These are phyloP conservation scores for Phaeosphaeriaceae sp. DNA, from an alignment of 2,329 filamentous ascomycete species.

Conservation along the genomic window DNA sequence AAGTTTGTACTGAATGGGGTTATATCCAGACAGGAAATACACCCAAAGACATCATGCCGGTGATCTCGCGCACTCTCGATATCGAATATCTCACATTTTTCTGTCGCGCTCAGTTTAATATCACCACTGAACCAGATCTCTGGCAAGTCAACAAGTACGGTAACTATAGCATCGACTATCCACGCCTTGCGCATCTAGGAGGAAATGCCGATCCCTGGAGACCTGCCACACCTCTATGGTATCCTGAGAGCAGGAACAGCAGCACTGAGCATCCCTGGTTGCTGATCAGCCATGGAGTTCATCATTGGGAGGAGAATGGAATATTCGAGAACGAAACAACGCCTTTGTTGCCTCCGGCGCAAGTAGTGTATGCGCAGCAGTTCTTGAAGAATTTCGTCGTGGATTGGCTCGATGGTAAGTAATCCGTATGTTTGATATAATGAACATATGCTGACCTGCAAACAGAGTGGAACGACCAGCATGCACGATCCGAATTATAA, in stretches of 20 bases:
- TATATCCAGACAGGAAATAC: slow-evolving; percentile 77
- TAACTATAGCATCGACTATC: slow-evolving; percentile 73
- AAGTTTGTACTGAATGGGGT: slow-evolving; percentile 68
- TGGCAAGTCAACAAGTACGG: slow-evolving; percentile 77
- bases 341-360: slow-evolving; percentile 61
- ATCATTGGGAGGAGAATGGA: slow-evolving; percentile 81
- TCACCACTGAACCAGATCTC: slow-evolving; percentile 67
- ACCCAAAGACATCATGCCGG: slow-evolving; percentile 66
- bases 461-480: slow-evolving; percentile 1
- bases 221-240: slow-evolving; percentile 72
- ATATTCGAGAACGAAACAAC: slow-evolving; percentile 69
- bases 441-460: background rate
- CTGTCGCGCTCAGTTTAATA: slow-evolving; percentile 73
- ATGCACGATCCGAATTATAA: slow-evolving; percentile 1
- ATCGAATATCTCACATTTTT: slow-evolving; percentile 66
- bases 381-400: slow-evolving; percentile 67
- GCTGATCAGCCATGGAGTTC: slow-evolving; percentile 75
- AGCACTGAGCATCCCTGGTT: slow-evolving; percentile 72
- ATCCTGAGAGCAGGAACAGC: slow-evolving; percentile 63
- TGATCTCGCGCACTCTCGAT: slow-evolving; percentile 74
- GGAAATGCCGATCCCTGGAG: slow-evolving; percentile 83
- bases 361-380: slow-evolving; percentile 65
- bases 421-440: background rate
- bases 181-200: slow-evolving; percentile 77
- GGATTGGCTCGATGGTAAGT: slow-evolving; percentile 65